Conservation (phyloP, 208 protist genomes). For the Leishmania arabica region DNA sequence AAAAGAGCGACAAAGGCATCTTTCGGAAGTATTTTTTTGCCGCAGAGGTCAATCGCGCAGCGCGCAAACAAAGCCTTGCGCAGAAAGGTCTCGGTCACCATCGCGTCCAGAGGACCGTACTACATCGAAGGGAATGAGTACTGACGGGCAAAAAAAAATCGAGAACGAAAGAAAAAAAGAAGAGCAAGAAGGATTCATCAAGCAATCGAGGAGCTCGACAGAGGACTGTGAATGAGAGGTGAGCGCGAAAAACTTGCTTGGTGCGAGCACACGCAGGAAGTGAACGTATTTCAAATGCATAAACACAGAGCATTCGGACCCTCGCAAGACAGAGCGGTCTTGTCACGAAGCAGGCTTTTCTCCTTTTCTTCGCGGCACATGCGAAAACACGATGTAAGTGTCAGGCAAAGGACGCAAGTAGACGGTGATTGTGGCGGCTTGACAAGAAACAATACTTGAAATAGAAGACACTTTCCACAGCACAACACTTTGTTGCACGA, state of each 20-base stretch:
- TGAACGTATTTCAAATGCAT: not conserved
- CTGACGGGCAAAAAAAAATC: not conserved
- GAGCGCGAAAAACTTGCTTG: not conserved
- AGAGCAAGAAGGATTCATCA: not conserved
- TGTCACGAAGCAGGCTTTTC: not conserved
- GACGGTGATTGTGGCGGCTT: not conserved
- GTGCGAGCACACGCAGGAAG: not conserved
- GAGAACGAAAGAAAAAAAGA: not conserved
- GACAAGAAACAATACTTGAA: conserved; percentile 7
- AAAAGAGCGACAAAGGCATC: conserved; percentile 47
- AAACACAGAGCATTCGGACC: not conserved
- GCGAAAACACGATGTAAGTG: not conserved
- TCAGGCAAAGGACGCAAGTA: not conserved
- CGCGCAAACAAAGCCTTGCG: conserved; percentile 28
- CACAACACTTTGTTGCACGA: not conserved
- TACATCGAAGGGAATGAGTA: not conserved
- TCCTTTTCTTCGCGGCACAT: not conserved
- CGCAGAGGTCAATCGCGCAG: conserved; percentile 19
- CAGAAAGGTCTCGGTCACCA: conserved; percentile 18
- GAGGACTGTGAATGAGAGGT: not conserved
- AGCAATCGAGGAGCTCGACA: not conserved
- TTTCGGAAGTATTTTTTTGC: conserved; percentile 31
- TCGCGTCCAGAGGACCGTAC: not conserved
- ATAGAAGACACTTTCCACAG: conserved; percentile 5
- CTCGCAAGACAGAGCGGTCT: not conserved